Evolutionary conservation across 176 grass and related monocot genomes (phyloP), one percentile per base, ranked within the genome.

Genomic region (Elaeis guineensis): DNA sequence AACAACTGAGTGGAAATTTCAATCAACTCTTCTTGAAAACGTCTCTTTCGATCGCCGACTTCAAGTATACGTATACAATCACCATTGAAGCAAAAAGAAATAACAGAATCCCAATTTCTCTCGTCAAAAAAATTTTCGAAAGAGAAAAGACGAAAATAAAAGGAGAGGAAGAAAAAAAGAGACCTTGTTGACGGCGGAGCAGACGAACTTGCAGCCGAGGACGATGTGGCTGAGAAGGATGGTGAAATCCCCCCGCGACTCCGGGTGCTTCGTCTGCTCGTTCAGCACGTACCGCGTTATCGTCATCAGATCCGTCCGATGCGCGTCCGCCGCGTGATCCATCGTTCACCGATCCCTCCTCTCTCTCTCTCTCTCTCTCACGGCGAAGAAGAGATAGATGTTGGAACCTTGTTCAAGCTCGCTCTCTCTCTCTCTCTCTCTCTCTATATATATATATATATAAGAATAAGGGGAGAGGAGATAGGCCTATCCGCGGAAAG

Each of bases 191-290:
- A 98, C 93, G 64, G 93, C 77, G 51, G 84, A 80, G 57, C 87
- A 83, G 63, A 98, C 93, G 73, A 98, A 98, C 85, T 98, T 98
- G 84, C 93, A 98, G 15, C 93, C 93, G 74, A 98, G 69, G 72
- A 98, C 88, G 88, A 98, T 98, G 84, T 98, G 82, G 15, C 77
- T 87, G 73, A 98, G 84, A 52, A 98, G 93, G 89, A 98, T 98
- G 76, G 78, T 81, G 73, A 98, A 85, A 78, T 98, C 93, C 28
- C 93, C 93, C 54, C 85, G 76, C 16, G 93, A 82, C 77, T 98
- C 88, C 5, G 79, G 79, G 57, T 77, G 21, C 79, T 70, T 64
- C 76, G 81, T 78, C 76, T 98, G 93, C 84, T 98, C 93, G 84
- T 89, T 98, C 19, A 98, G 78, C 71, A 92, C 93, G 74, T 92